These are phyloP conservation scores for Cucurbita moschata DNA, from an alignment of 306 rosid species.

Conservation along the genomic window DNA sequence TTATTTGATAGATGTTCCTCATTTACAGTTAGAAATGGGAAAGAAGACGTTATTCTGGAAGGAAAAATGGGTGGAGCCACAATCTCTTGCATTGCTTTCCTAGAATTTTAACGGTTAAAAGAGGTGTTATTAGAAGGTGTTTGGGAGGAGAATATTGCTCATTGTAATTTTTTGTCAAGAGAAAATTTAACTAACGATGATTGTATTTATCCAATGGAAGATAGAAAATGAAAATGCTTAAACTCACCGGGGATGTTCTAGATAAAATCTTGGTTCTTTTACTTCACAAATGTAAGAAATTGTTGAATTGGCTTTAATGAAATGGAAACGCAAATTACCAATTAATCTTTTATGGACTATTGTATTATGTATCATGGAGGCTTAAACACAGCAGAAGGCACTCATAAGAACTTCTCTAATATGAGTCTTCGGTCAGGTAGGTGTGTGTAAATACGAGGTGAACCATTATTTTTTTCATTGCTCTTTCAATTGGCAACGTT, in stretches of 20 bases:
- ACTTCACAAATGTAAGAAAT: background rate
- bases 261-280: background rate
- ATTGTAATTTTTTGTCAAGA: too few species aligned
- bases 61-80: background rate
- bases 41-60: background rate
- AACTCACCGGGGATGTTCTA: background rate
- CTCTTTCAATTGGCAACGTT: background rate
- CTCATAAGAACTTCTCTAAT: background rate
- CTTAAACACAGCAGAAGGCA: background rate
- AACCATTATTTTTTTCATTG: background rate
- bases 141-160: background rate
- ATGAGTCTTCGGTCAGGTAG: background rate
- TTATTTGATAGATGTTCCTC: background rate
- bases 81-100: background rate
- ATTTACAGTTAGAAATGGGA: background rate
- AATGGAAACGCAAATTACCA: background rate
- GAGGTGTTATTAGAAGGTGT: background rate
- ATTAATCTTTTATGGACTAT: background rate
- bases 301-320: background rate
- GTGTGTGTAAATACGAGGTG: background rate
- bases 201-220: too few species aligned
- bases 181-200: too few species aligned
- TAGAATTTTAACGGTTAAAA: background rate
- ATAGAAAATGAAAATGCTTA: too few species aligned
- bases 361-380: background rate